Base-by-base conservation (phyloP, 805 yeast genomes). In the Pichia deserticola region DNA sequence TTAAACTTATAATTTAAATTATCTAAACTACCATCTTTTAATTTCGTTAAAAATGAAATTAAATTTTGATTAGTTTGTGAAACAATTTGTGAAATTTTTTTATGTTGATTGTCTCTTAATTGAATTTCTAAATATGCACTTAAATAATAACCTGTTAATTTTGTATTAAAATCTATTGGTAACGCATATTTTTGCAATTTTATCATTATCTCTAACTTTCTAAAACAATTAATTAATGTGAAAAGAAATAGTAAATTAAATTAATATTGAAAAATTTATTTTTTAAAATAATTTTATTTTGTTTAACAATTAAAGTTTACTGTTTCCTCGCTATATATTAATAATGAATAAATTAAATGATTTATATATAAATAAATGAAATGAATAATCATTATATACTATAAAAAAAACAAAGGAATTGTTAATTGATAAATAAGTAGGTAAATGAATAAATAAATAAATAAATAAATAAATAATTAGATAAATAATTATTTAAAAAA, bases 401-500 rank as follows among this genome's bases (percentile, higher is more conserved):
- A 20, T 20, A 20, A 20, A 20, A 20, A 20, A 20, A 20, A 20
- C 20, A 20, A 20, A 20, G 20, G 20, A 20, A 20, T 20, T 20
- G 20, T 20, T 20, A 20, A 20, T 20, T 20, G 20, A 20, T 20
- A 20, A 20, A 8, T 32, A 32, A 8, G 10, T 32, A 20, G 11
- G n/a, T 45, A 25, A n/a, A 29, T 44, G 32, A 40, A 32, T 44
- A 37, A 28, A 42, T 42, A 37, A 28, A 48, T 44, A 39, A 44
- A 36, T 32, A 36, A 10, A 32, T 29, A 28, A 13, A 29, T 32
- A 36, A n/a, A 44, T 29, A 44, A 35, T 34, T 32, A 27, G 27
- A 39, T 37, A 27, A 38, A 33, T 12, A 33, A 37, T 25, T 29
- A 44, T 25, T 33, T 35, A 28, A n/a, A 33, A 11, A 27, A 34